Evolutionary conservation across 179 eudicot species (phyloP).

Genomic region (Beta corolliflora): DNA sequence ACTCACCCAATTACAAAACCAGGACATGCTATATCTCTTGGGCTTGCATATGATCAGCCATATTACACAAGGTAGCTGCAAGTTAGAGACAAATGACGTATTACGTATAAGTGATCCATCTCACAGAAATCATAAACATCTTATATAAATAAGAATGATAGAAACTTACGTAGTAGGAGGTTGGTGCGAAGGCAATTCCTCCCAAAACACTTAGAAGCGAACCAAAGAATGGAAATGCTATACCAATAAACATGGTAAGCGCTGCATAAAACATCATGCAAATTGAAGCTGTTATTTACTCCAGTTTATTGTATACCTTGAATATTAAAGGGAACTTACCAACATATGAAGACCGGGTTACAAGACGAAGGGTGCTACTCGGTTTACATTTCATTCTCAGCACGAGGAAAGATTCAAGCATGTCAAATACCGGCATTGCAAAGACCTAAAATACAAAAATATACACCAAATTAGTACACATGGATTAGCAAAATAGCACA

Average conservation of each 20-base stretch:
- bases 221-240: constrained; percentile 33
- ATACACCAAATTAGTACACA: not conserved
- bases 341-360: constrained; percentile 38
- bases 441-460: constrained; percentile 24
- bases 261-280: constrained; percentile 19
- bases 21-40: constrained; percentile 32
- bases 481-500: not conserved
- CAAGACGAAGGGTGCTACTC: constrained; percentile 28
- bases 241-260: constrained; percentile 32
- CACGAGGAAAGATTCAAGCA: constrained; percentile 41
- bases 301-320: not conserved
- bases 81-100: too few relatives aligned
- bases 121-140: too few relatives aligned
- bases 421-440: constrained; percentile 54
- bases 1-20: constrained; percentile 41
- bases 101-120: too few relatives aligned
- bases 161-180: constrained; percentile 27
- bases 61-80: constrained; percentile 33
- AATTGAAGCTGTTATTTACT: not conserved
- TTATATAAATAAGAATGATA: not conserved
- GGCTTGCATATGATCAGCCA: constrained; percentile 36
- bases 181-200: constrained; percentile 34
- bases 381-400: constrained; percentile 29
- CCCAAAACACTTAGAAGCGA: constrained; percentile 31
- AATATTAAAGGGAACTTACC: constrained; percentile 24